Evolutionary conservation across 1,284 basidiomycete genomes (phyloP), one percentile per base, ranked within the genome.

Genomic region (Puccinia horiana): DNA sequence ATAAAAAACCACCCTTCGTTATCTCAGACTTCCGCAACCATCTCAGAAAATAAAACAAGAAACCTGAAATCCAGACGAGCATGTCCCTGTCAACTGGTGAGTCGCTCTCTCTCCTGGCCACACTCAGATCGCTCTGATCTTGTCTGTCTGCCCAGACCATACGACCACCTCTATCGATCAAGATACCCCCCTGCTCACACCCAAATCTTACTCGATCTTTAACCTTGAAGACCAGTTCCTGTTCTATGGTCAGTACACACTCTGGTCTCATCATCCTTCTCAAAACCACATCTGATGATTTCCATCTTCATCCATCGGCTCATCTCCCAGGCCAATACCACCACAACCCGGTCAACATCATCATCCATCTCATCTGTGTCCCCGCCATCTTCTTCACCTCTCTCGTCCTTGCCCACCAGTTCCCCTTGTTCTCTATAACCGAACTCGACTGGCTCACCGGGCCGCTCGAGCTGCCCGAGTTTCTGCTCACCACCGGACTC

Each of bases 321-420:
- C n/a, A n/a, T n/a, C n/a, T 16, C 26, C 4, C 58, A 77, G 76
- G 56, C 63, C 76, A 77, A 75, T 96, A 95, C 88, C 94, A 96
- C 87, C 89, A 91, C 35, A 92, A 95, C 87, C 90, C 90, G 49
- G 88, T 91, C 83, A 96, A 96, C 86, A 88, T 95, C 83, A 86
- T 90, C 80, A 93, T 96, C 83, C 94, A 96, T 86, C 89, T 94
- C 84, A 85, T 92, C 83, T 94, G 91, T 84, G 94, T 96, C 42
- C 94, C 94, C 2, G 86, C 92, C 83, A 90, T 96, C 84, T 86
- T 93, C 72, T 96, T 94, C 94, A 93, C 84, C 69, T 89, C 89
- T 44, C 14, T 63, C 61, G 61, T 35, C 56, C 44, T 61, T 18
- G 37, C 35, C 23, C 76, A 78, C 83, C 11, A 81, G 67, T 58